phyloP scores from a whole-genome alignment of 1,284 basidiomycete species.

The Pseudozyma pruni region DNA sequence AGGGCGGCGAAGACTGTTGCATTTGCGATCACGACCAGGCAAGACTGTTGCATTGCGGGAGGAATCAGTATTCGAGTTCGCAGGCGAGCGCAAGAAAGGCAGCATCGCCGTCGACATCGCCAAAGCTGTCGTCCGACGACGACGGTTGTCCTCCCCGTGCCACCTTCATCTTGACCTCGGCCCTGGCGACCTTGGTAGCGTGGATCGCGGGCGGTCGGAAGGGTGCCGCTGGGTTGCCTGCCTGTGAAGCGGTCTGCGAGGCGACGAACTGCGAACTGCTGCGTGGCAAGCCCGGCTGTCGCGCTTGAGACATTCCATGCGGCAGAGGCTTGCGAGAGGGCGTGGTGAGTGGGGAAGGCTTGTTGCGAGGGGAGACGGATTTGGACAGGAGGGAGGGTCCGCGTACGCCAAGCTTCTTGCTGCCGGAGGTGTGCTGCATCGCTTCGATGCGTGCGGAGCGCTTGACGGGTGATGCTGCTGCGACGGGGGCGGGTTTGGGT shows the following conservation, averaged over 20 bases:
- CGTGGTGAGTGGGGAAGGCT: not conserved
- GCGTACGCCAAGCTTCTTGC: constrained; percentile 41
- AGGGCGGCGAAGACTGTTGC: not conserved
- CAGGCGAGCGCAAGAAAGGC: constrained; percentile 37
- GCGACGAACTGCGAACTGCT: constrained; percentile 25
- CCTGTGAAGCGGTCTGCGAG: constrained; percentile 9
- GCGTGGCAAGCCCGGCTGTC: constrained; percentile 37
- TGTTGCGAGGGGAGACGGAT: constrained; percentile 25
- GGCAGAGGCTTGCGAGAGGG: constrained; percentile 11
- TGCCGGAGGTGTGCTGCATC: constrained; percentile 26
- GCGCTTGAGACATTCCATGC: constrained; percentile 39
- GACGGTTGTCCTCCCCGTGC: constrained; percentile 3
- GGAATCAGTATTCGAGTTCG: constrained; percentile 38
- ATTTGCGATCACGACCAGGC: not conserved
- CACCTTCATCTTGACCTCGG: not conserved
- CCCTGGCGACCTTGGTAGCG: constrained; percentile 8
- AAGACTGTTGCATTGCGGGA: too few relatives aligned
- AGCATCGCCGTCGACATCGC: constrained; percentile 41
- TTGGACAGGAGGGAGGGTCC: constrained; percentile 22
- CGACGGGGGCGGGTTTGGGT: not conserved
- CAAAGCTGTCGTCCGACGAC: constrained; percentile 45
- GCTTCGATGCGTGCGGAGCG: constrained; percentile 43
- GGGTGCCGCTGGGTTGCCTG: constrained; percentile 25
- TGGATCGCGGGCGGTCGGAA: constrained; percentile 37
- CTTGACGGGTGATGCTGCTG: constrained; percentile 32